Conservation (phyloP, 23 red algal genomes). For the Gracilariopsis chorda region DNA sequence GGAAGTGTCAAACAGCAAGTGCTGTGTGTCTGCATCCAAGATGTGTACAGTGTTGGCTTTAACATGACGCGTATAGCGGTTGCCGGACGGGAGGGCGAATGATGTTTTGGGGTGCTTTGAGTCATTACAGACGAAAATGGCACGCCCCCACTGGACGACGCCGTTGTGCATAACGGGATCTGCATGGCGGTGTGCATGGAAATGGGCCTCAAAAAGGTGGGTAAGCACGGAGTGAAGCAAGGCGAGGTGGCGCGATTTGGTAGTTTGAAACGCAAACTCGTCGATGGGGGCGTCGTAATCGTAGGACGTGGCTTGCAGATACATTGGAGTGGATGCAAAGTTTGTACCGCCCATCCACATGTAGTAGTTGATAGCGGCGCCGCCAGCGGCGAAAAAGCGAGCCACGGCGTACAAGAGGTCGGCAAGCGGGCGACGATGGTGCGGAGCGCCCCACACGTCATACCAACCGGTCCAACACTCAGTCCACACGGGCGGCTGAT, state of each 20-base stretch:
- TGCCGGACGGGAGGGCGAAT: background rate
- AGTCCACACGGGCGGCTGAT: constrained; percentile 82
- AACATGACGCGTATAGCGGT: background rate
- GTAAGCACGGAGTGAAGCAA: constrained; percentile 50
- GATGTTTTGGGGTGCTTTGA: background rate
- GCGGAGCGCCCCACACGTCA: constrained; percentile 81
- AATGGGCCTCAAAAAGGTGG: background rate
- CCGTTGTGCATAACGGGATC: background rate
- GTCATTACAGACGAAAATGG: constrained; percentile 77
- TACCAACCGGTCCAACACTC: constrained; percentile 96
- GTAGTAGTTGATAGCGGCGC: constrained; percentile 85
- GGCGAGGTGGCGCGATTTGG: constrained; percentile 53
- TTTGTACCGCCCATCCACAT: constrained; percentile 96
- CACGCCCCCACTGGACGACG: constrained; percentile 53
- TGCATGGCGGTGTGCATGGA: background rate
- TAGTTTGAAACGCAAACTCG: constrained; percentile 66
- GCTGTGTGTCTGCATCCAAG: background rate
- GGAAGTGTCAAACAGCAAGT: constrained; percentile 58
- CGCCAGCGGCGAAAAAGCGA: constrained; percentile 78
- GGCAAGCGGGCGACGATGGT: constrained; percentile 38
- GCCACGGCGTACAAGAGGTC: constrained; percentile 82
- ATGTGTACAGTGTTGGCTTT: constrained; percentile 11
- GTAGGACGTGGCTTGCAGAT: constrained; percentile 82
- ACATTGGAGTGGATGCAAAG: constrained; percentile 68
- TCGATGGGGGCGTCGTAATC: constrained; percentile 93